phyloP scores from a whole-genome alignment of 75 land plant genomes.

The Pinus tabuliformis region DNA sequence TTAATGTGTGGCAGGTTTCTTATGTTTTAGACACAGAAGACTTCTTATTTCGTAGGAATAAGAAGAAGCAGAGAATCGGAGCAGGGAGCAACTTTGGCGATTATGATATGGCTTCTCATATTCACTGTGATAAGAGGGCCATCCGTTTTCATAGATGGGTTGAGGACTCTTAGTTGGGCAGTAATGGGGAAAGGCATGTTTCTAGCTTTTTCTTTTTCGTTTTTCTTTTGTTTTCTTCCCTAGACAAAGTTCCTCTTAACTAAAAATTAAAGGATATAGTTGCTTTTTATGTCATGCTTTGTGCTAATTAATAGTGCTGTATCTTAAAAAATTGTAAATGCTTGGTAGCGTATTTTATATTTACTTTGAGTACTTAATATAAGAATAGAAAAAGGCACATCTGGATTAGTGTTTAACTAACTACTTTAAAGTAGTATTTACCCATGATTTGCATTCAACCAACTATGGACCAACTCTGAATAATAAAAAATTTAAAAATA shows the following conservation, averaged over 20 bases:
- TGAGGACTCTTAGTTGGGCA: neutral
- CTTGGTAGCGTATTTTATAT: too few species aligned
- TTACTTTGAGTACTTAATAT: too few species aligned
- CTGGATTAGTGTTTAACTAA: too few species aligned
- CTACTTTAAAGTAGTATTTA: too few species aligned
- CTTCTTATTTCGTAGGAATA: conserved; percentile 37
- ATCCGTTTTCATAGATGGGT: conserved; percentile 10
- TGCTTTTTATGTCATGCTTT: neutral
- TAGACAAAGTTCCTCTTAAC: neutral
- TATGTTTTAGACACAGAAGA: conserved; percentile 98
- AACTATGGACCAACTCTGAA: too few species aligned
- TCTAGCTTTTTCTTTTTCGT: neutral
- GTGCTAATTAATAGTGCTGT: too few species aligned
- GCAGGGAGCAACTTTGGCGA: conserved; percentile 10
- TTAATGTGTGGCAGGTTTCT: conserved; percentile 51
- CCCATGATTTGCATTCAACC: too few species aligned
- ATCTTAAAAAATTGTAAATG: too few species aligned
- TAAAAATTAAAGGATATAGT: neutral
- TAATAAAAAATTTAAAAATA: too few species aligned
- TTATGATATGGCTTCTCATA: neutral
- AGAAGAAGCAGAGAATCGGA: conserved; percentile 9
- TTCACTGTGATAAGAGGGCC: conserved; percentile 2
- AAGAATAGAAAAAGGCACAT: too few species aligned
- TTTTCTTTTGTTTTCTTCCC: neutral
- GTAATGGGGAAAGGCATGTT: neutral